Evolutionary conservation across 2,329 filamentous ascomycete genomes (phyloP), one percentile per base, ranked within the genome.

Genomic region (Blumeriella jaapii): DNA sequence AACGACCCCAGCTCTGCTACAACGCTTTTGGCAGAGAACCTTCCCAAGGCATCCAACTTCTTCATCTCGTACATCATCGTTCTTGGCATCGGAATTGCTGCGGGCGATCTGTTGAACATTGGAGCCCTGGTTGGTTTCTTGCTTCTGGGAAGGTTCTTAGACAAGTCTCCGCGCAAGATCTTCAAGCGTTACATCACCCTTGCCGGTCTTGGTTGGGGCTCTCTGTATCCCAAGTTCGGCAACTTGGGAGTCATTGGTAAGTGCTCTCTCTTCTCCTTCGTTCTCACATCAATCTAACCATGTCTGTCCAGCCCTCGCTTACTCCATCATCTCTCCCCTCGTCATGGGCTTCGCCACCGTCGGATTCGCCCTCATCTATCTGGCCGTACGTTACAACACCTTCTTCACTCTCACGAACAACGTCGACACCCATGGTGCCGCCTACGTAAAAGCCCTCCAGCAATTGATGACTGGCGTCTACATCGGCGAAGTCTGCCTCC

Each of bases 51-150:
- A 0, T 86, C 85, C 38, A 96, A 93, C 59, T 93, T 95, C 55
- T 98, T 94, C 59, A 78, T 96, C 16, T 84, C 81, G 0, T 98
- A 95, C 60, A 91, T 96, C 48, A 75, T 96, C 25, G 72, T 98
- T 1, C 89, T 96, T 57, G 91, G 89, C 15, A 59, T 96, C 35
- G 78, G 78, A 3, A 78, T 89, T 42, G 82, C 84, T 2, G 71
- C 82, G 0, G 71, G 76, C 29, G 70, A 80, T 2, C 59, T 96
- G 5, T 63, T 93, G 2, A 84, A 91, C 46, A 69, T 81, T 37
- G 64, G 59, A 10, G 83, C 84, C 11, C 66, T 96, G 29, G 60
- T 84, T 24, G 60, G 91, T 20, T 80, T 80, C 49, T 74, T 75
- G 32, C 54, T 93, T 6, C 64, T 87, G 25, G 82, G 84, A 54